A percentile compares a stretch with the other conserved stretches of the same genome.
Evolutionary conservation across 78 protist genomes (phyloP).

Genomic region (Speleostelium caveatum): DNA sequence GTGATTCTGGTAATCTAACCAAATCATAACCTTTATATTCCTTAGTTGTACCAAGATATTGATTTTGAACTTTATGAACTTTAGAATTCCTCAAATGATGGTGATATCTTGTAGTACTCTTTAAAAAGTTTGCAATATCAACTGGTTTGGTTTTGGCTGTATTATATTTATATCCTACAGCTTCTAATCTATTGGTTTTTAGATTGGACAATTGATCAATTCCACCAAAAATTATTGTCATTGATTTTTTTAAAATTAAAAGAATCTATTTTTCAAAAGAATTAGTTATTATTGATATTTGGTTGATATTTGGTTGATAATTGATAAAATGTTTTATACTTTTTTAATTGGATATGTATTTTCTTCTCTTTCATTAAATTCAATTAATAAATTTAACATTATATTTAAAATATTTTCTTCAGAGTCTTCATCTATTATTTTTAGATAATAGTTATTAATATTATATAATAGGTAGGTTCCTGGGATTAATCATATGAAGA

Average conservation of each 20-base stretch:
- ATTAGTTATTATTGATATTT: neutral
- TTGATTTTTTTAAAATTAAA: constrained; percentile 41
- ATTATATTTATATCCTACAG: neutral
- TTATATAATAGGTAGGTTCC: neutral
- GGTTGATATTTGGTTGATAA: neutral
- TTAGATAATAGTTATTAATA: neutral
- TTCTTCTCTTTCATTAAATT: constrained; percentile 50
- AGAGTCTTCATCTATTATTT: neutral
- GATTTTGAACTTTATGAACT: constrained; percentile 28
- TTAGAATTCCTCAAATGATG: constrained; percentile 10
- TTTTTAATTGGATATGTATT: constrained; percentile 66
- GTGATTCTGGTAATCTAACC: constrained; percentile 34
- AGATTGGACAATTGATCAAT: neutral
- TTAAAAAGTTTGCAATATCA: constrained; percentile 56
- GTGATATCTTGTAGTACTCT: constrained; percentile 50
- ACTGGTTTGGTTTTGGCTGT: constrained; percentile 30
- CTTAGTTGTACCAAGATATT: constrained; percentile 21
- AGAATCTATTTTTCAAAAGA: no score
- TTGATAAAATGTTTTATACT: no score
- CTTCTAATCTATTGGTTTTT: constrained; percentile 34
- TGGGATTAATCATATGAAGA: no score
- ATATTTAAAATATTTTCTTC: neutral
- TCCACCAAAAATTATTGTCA: constrained; percentile 29
- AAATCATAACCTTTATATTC: constrained; percentile 34
- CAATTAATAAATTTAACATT: constrained; percentile 4